Evolutionary conservation across 768 basidiomycete genomes (phyloP), one percentile per base, ranked within the genome.

Genomic region (Amanita fuliginea): DNA sequence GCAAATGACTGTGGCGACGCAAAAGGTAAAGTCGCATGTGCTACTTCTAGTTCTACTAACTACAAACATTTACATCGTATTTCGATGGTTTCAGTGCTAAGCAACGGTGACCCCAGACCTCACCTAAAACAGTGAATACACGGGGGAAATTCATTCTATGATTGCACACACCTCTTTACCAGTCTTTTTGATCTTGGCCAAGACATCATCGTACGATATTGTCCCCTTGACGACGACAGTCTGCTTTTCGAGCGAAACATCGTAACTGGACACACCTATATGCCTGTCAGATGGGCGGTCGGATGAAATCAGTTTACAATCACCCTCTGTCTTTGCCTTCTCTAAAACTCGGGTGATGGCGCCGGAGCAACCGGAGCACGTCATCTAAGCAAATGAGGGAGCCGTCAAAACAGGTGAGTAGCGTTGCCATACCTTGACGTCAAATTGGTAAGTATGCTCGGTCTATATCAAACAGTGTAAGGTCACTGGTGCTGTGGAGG

Each of bases 171-270:
- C 90, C 82, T 87, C 76, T 67, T 93, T 93, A 55, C 92, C 92
- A 8, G 91, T 95, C 77, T 92, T 94, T 74, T 79, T 78, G 60
- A 95, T 89, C 71, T 73, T 86, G 46, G 68, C 80, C 10, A 78
- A 64, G 41, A 91, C 69, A 2, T 71, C 70, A 0, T 89, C 86
- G 61, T 85, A 87, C 14, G 73, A 57, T 8, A 78, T 68, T 2
- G 67, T 63, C 9, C 78, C 79, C 8, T 62, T 80, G 42, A 94
- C 88, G 46, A 77, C 46, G 48, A 93, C 91, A 59, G 77, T 75
- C 62, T 93, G 87, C 34, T 67, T 78, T 24, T 77, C 80, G 32
- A 92, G 75, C 58, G 60, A 70, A 55, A 93, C 81, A 3, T 68
- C 61, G 67, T 71, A 91, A 2, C 67, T 67, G 16, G 69, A 60